Evolutionary conservation across 202 grass and related monocot species (phyloP).

Genomic region (Cymbopogon flexuosus): DNA sequence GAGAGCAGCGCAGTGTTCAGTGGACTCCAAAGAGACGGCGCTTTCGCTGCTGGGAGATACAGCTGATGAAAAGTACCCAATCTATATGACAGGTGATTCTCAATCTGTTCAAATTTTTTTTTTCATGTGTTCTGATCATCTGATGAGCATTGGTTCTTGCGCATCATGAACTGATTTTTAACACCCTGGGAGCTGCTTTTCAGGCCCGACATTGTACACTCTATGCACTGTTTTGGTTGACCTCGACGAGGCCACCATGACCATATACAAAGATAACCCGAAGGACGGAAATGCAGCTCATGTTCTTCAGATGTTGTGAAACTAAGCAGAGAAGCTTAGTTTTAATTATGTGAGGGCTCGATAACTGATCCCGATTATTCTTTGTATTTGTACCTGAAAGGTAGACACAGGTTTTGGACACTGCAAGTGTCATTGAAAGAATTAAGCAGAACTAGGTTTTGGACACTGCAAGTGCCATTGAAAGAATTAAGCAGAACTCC

Average conservation of each 20-base stretch:
- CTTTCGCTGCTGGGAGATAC: constrained; percentile 60
- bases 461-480: too few species aligned
- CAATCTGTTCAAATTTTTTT: neutral
- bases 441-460: too few species aligned
- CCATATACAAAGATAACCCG: constrained; percentile 68
- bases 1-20: constrained; percentile 41
- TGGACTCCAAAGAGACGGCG: constrained; percentile 46
- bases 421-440: too few species aligned
- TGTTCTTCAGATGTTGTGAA: constrained; percentile 40
- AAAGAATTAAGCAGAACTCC: too few species aligned
- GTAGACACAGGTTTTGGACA: too few species aligned
- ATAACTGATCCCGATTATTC: too few species aligned
- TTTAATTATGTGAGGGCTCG: too few species aligned
- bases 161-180: neutral
- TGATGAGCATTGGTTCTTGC: neutral
- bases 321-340: neutral
- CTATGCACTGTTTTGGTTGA: constrained; percentile 63
- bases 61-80: constrained; percentile 61
- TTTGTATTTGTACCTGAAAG: too few species aligned
- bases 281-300: constrained; percentile 28
- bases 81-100: constrained; percentile 66
- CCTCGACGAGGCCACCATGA: constrained; percentile 51
- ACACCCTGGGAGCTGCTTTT: neutral
- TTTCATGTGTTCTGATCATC: neutral
- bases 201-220: constrained; percentile 62